Evolutionary conservation across 2,329 filamentous ascomycete species (phyloP), one percentile per base, ranked within the genome.

Genomic region (Pyricularia pennisetigena): DNA sequence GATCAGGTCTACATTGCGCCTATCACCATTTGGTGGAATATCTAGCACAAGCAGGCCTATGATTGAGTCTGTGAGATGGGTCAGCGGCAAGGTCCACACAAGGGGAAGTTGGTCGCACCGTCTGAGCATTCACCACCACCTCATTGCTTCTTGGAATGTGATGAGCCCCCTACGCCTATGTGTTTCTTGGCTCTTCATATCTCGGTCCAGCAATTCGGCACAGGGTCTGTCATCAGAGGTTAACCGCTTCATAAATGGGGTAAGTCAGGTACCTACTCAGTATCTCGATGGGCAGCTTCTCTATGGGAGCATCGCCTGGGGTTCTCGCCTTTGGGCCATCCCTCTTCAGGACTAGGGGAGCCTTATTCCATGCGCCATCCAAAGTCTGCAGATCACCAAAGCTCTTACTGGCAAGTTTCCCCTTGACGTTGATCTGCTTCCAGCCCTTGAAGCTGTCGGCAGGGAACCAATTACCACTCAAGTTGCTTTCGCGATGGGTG

Each of bases 1-100:
- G 81, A 93, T 89, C 69, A 94, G 82, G 75, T 94, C 91, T 69
- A 90, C 85, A 75, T 94, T 94, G 71, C 92, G 89, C 57, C 89
- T 87, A 29, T 90, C 88, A 68, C 90, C 90, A 76, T 93, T 91
- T n/a, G 88, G 87, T 6, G 79, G 91, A 14, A 92, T 84, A 76
- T 94, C 91, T 69, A 91, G 80, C 32, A 90, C 88, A 67, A 94
- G 83, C 66, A 91, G 83, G 70, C 90, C 89, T 74, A 94, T 90
- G 70, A 94, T 92, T 74, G 87, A 80, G 73, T 87, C 91, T 92
- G 72, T 24, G 2, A 66, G 64, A 35, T 23, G 35, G 57, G 68
- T 30, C 63, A 65, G 64, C 61, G 28, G 57, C 14, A 65, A 62
- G 10, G 65, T 30, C n/a, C 35, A 66, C 65, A 62, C 23, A 28